These are phyloP conservation scores for Stentor roeselii DNA, from an alignment of 73 alveolate species.

Conservation along the genomic window DNA sequence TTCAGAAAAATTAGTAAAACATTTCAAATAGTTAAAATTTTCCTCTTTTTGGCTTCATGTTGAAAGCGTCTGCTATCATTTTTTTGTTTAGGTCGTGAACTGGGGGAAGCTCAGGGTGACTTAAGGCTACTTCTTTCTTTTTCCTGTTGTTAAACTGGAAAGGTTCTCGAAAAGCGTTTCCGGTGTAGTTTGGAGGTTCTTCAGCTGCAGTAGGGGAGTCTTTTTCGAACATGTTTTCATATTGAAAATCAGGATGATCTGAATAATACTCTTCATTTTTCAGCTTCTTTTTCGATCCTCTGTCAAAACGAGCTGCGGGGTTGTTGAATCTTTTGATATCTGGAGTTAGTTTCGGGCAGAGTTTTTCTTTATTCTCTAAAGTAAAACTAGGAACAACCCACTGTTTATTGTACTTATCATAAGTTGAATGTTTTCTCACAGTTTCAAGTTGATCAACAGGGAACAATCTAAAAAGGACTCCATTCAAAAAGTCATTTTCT, in stretches of 20 bases:
- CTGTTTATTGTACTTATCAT: not conserved
- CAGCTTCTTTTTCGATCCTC: not conserved
- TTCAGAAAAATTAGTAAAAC: too few relatives aligned
- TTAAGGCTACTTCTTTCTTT: not conserved
- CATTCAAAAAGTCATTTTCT: constrained; percentile 72
- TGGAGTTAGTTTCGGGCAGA: not conserved
- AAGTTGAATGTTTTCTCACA: not conserved
- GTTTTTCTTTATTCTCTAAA: not conserved
- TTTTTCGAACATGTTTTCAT: not conserved
- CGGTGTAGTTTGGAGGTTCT: not conserved
- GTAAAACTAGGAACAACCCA: constrained; percentile 15
- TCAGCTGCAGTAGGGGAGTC: not conserved
- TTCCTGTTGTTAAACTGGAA: not conserved
- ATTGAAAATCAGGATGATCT: not conserved
- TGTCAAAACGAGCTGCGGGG: not conserved
- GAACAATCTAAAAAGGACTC: constrained; percentile 38
- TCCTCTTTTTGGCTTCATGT: not conserved
- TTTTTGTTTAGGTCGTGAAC: not conserved
- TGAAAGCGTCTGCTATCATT: not conserved
- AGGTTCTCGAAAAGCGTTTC: not conserved
- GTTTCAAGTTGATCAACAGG: constrained; percentile 43
- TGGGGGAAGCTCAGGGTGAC: not conserved
- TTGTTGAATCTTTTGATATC: not conserved
- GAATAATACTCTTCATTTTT: not conserved
- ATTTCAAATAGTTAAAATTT: too few relatives aligned